Base-by-base conservation (phyloP, 169 alveolate species). In the Plasmodium cynomolgi region DNA sequence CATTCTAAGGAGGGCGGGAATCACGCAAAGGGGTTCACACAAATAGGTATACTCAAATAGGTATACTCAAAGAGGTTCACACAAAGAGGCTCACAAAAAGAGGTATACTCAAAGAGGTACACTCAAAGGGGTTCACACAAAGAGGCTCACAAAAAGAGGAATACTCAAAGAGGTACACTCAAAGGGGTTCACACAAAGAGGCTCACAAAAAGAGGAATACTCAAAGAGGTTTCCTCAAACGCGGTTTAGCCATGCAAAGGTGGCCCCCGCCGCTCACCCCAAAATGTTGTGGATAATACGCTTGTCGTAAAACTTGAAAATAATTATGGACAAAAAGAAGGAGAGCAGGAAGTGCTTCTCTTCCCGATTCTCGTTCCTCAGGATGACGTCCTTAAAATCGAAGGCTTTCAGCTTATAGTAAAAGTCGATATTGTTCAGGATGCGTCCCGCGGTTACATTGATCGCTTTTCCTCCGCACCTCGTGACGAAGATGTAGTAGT, bases 301-400 rank as follows among this genome's bases (percentile, higher is more conserved):
- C 71, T 86, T 86, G 41, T 86, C 93, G 79, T 86, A 86, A 44
- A 75, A 86, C 71, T 86, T 86, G 86, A 86, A 86, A 86, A 86
- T 86, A 34, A 86, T 86, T 3, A 86, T 86, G 20, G 93, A 86
- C 17, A 84, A 77, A 77, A 86, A 86, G 81, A 86, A 77, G 62
- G 47, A 86, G 37, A 86, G 77, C 1, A 75, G 82, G 33, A 86
- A 86, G 47, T 86, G 93, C 81, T 56, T 86, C 41, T 44, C 81
- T 20, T 86, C 26, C 2, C 44, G 50, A 29, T 86, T 86, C 23
- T 86, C 85, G 47, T 77, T 86, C 44, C 62, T 84, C 29, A 77
- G 15, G 26, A 86, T 47, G 11, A 86, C 44, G 44, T 75, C 81
- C 68, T 86, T 86, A 79, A 86, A 86, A 56, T 86, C 86, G 44